Percentiles rank a stretch among this genome's conserved stretches.
These are phyloP conservation scores for Bryoerythrophyllum caledonicum DNA, from an alignment of 225 moss, liverwort and hornwort species.

Conservation along the genomic window DNA sequence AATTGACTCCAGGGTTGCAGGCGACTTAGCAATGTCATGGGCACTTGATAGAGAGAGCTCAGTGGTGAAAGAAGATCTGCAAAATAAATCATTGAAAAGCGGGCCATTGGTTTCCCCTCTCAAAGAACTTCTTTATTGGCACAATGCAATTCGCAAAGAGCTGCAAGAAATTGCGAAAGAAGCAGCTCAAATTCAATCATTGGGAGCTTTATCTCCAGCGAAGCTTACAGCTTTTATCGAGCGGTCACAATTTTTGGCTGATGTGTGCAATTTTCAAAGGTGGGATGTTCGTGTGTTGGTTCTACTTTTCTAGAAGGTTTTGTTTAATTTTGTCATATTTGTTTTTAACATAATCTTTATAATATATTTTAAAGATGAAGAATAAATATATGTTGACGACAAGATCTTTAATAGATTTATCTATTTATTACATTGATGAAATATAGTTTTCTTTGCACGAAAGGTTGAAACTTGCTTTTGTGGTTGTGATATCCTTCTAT, in stretches of 20 bases:
- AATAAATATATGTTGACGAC: neutral
- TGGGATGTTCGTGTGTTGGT: conserved; percentile 21
- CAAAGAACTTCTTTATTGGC: conserved; percentile 94
- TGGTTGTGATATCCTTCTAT: neutral
- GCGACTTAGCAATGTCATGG: conserved; percentile 51
- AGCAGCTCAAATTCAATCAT: conserved; percentile 64
- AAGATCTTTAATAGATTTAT: neutral
- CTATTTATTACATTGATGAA: conserved; percentile 1
- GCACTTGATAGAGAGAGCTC: conserved; percentile 40
- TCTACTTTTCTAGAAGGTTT: neutral
- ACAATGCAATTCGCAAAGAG: conserved; percentile 89
- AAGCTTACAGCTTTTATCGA: conserved; percentile 85
- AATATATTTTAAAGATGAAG: neutral
- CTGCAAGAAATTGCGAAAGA: conserved; percentile 79
- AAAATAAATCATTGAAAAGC: conserved; percentile 41
- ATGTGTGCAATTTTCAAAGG: conserved; percentile 95
- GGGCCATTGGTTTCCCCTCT: conserved; percentile 61
- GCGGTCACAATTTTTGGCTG: conserved; percentile 85
- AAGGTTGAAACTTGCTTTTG: neutral
- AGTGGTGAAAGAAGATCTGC: conserved; percentile 43
- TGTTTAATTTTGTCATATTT: too few relatives aligned
- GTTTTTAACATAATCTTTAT: too few relatives aligned
- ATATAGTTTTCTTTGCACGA: neutral
- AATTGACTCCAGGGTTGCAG: conserved; percentile 56
- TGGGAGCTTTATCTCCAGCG: conserved; percentile 57